Base-by-base conservation (phyloP, 345 rosid species). In the Mercurialis annua region DNA sequence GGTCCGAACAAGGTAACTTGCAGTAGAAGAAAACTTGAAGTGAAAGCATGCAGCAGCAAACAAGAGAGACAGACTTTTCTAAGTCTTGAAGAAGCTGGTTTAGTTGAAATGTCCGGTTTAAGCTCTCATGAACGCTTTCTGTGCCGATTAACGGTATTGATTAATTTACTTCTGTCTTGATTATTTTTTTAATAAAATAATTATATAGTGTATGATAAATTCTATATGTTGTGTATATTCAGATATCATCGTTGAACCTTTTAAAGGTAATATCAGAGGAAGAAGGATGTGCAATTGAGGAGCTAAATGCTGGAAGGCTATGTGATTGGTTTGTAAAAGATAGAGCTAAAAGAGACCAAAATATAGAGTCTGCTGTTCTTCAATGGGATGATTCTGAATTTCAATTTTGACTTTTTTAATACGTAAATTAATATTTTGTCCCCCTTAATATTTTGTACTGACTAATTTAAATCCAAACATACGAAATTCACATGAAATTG, bases 261-360 rank as follows among this genome's bases (percentile, higher is more conserved):
- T 67, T 93, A n/a, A 84, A 83, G 59, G 94, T 89, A 72, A 74
- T 89, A 67, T 72, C 94, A 4, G 96, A 90, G 80, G 86, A 90
- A 64, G 97, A 93, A 77, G 91, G 84, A 20, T 90, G 92, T 60
- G 42, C 87, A 20, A 90, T 90, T 36, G 91, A 90, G 80, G 92
- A 90, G 81, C 73, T 90, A 52, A 93, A 93, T 47, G 99, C 90
- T 10, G 97, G 92, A 29, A 89, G 75, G 60, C 31, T 87, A 40
- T 87, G 98, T 6, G 98, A 93, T 61, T 93, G 98, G 97, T 90
- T 93, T 64, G 29, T 87, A 7, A 86, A 93, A 31, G 98, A 93
- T 62, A 93, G 83, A 82, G 71, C 83, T 2, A 94, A 84, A 77
- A 81, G 92, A 62, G 92, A 94, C 55, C 95, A 90, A 64, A 81